Conservation (phyloP, 345 rosid genomes). For the Kandelia obovata region DNA sequence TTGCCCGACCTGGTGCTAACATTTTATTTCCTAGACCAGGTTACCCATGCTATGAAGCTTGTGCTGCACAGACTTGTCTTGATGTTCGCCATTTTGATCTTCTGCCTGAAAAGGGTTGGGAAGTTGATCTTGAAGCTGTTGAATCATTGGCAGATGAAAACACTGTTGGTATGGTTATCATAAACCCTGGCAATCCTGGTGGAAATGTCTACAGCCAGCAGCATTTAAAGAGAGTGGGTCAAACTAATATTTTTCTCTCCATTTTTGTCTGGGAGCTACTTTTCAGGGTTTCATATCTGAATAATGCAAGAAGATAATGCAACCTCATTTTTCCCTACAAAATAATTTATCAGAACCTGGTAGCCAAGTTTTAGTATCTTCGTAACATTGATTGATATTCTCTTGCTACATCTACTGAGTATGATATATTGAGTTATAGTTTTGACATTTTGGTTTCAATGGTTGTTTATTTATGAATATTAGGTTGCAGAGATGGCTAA, state of each 20-base stretch:
- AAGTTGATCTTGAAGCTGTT: slow-evolving; percentile 54
- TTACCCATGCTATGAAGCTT: slow-evolving; percentile 53
- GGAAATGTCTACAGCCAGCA: slow-evolving; percentile 54
- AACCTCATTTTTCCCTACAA: neutral
- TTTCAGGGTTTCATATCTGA: neutral
- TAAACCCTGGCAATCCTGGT: slow-evolving; percentile 66
- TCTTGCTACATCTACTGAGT: too few relatives aligned
- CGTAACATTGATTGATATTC: too few relatives aligned
- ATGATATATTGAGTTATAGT: neutral
- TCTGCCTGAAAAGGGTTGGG: slow-evolving; percentile 63
- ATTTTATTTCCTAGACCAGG: slow-evolving; percentile 66
- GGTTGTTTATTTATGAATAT: neutral
- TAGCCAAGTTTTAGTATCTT: too few relatives aligned
- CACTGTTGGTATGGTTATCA: slow-evolving; percentile 59
- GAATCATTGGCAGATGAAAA: slow-evolving; percentile 60
- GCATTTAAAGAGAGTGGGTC: slow-evolving; percentile 50
- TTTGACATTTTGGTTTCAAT: neutral
- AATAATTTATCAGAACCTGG: too few relatives aligned
- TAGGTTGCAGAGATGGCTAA: slow-evolving; percentile 58
- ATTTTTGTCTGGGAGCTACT: neutral
- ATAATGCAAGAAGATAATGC: neutral
- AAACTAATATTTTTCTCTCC: neutral
- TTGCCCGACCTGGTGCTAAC: slow-evolving; percentile 59
- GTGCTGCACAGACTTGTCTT: slow-evolving; percentile 35
- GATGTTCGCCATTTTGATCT: slow-evolving; percentile 63